phyloP scores from a whole-genome alignment of 495 filamentous ascomycete genomes.

The Jackrogersella minutella region DNA sequence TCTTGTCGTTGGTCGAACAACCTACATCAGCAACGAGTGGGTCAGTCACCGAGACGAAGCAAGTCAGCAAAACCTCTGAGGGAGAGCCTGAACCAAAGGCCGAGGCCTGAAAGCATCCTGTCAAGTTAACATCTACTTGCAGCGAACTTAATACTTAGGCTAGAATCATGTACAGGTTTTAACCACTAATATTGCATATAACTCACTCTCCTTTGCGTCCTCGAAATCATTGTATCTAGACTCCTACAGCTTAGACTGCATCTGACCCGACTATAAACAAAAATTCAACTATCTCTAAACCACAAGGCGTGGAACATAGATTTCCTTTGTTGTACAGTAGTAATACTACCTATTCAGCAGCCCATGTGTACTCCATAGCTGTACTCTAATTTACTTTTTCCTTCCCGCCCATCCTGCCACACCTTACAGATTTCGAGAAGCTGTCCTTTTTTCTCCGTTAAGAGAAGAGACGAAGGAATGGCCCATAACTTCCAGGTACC shows the following conservation, averaged over 20 bases:
- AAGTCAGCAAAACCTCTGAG: conserved; percentile 2
- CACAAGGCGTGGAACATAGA: background rate
- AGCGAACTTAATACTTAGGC: background rate
- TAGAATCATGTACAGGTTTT: conserved; percentile 3
- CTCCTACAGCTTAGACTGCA: background rate
- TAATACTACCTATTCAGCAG: background rate
- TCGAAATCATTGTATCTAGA: conserved; percentile 10
- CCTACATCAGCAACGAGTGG: background rate
- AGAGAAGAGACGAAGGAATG: background rate
- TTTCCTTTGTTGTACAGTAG: conserved; percentile 1
- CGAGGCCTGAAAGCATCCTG: background rate
- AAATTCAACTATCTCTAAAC: background rate
- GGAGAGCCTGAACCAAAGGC: conserved; percentile 1
- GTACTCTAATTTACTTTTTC: background rate
- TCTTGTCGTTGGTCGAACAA: conserved; percentile 11
- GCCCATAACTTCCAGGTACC: background rate
- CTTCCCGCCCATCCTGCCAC: background rate
- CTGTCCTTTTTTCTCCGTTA: background rate
- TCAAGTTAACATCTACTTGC: background rate
- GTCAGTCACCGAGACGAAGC: background rate
- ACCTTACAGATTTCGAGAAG: background rate
- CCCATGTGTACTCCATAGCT: background rate
- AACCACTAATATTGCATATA: background rate
- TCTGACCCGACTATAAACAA: background rate
- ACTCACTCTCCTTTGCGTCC: background rate